Evolutionary conservation across 306 rosid genomes (phyloP).

Genomic region (Quercus dentata): DNA sequence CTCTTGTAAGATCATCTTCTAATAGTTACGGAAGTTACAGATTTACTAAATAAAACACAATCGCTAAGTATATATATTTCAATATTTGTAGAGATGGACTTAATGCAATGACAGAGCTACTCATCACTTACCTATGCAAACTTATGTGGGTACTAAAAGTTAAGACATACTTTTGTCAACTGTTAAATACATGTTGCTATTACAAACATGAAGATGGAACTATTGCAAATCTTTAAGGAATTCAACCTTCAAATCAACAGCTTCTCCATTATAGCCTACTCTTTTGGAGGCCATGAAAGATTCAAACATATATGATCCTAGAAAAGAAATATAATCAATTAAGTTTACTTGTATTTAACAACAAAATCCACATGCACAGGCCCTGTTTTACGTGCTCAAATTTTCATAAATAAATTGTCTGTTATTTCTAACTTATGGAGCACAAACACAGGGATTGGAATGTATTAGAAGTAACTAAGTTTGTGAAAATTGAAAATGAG

Average conservation of each 20-base stretch:
- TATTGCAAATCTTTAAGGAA: not conserved
- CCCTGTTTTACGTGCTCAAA: not conserved
- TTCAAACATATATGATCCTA: not conserved
- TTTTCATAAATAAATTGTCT: not conserved
- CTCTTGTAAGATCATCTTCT: no score
- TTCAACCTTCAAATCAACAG: not conserved
- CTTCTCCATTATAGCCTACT: not conserved
- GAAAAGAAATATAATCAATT: not conserved
- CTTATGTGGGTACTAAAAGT: no score
- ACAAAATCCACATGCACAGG: not conserved
- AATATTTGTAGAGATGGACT: no score
- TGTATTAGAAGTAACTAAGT: not conserved
- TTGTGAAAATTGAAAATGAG: not conserved
- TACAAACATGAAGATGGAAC: not conserved
- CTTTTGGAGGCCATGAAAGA: not conserved
- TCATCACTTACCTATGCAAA: no score
- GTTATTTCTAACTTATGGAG: not conserved
- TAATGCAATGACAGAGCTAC: no score
- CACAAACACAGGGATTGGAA: not conserved
- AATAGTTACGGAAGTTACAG: no score
- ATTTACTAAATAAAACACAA: no score
- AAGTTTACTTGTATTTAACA: not conserved
- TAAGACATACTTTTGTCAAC: not conserved
- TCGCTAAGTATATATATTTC: no score
- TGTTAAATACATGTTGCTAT: not conserved